Percentiles rank a stretch among this genome's conserved stretches.
Conservation (phyloP, 2,329 filamentous ascomycete species). For the Sclerotinia nivalis region DNA sequence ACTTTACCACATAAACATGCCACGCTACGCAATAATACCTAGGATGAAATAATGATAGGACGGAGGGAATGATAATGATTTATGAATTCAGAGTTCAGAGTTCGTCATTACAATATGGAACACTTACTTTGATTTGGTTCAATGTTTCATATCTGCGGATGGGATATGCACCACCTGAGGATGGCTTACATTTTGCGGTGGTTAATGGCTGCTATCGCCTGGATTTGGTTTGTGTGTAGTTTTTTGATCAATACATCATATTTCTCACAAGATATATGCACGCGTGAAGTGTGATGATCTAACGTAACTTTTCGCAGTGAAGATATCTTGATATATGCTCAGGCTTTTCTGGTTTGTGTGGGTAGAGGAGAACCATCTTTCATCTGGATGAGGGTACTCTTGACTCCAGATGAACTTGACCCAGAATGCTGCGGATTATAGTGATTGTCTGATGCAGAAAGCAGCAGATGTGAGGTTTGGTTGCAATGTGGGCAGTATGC, state of each 20-base stretch:
- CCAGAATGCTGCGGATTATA: not conserved
- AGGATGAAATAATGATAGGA: not conserved
- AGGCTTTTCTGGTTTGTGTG: not conserved
- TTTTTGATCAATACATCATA: not conserved
- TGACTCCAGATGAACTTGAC: not conserved
- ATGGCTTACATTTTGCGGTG: not conserved
- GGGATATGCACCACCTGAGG: not conserved
- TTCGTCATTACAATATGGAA: not conserved
- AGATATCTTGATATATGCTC: not conserved
- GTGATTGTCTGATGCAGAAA: not conserved
- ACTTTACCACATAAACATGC: not conserved
- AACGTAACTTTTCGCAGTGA: not conserved
- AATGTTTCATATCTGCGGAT: not conserved
- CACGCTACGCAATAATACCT: not conserved
- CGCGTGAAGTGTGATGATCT: not conserved
- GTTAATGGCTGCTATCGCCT: not conserved
- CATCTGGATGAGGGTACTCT: not conserved
- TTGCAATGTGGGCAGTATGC: not conserved
- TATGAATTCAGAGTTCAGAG: not conserved
- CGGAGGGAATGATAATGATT: not conserved
- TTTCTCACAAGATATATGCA: not conserved
- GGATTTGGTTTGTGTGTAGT: not conserved
- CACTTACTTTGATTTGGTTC: slow-evolving; percentile 2
- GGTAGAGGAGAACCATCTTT: not conserved
- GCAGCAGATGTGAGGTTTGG: not conserved